phyloP scores from a whole-genome alignment of 495 filamentous ascomycete species.

The Trichoderma gamsii region DNA sequence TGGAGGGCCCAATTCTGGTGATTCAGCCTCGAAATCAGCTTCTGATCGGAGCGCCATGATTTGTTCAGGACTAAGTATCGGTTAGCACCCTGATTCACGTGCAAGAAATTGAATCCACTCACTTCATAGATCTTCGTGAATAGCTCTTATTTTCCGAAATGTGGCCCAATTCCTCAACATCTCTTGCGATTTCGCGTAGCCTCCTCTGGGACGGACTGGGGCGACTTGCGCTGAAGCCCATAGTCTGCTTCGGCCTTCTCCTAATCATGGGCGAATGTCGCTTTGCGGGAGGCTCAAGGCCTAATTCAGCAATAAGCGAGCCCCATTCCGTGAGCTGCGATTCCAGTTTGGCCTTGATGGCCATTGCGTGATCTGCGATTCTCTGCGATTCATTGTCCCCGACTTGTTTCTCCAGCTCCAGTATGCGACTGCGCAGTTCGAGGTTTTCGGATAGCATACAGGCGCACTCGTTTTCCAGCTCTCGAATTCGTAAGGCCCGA shows the following conservation, averaged over 20 bases:
- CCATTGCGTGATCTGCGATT: conserved; percentile 56
- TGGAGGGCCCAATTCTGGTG: conserved; percentile 61
- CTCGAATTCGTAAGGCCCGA: conserved; percentile 84
- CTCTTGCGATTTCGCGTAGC: conserved; percentile 43
- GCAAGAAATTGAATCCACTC: conserved; percentile 25
- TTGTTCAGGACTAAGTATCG: conserved; percentile 34
- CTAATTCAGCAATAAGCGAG: conserved; percentile 57
- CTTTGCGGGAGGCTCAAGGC: conserved; percentile 41
- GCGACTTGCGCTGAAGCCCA: conserved; percentile 25
- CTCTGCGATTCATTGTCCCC: conserved; percentile 42
- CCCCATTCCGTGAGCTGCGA: conserved; percentile 61
- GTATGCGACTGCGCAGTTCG: conserved; percentile 67
- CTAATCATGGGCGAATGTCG: conserved; percentile 30
- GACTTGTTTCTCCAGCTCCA: conserved; percentile 64
- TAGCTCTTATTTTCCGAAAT: conserved; percentile 80
- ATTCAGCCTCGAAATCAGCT: conserved; percentile 46
- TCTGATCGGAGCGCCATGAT: conserved; percentile 44
- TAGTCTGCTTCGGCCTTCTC: conserved; percentile 26
- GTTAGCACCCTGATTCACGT: conserved; percentile 22
- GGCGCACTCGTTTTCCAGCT: conserved; percentile 76
- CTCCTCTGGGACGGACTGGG: conserved; percentile 37
- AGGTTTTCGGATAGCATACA: conserved; percentile 84
- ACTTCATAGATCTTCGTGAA: conserved; percentile 70
- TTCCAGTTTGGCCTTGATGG: conserved; percentile 65
- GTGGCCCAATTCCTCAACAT: conserved; percentile 50